Conservation (phyloP, 2,329 filamentous ascomycete species). For the Fusarium abutilonis region DNA sequence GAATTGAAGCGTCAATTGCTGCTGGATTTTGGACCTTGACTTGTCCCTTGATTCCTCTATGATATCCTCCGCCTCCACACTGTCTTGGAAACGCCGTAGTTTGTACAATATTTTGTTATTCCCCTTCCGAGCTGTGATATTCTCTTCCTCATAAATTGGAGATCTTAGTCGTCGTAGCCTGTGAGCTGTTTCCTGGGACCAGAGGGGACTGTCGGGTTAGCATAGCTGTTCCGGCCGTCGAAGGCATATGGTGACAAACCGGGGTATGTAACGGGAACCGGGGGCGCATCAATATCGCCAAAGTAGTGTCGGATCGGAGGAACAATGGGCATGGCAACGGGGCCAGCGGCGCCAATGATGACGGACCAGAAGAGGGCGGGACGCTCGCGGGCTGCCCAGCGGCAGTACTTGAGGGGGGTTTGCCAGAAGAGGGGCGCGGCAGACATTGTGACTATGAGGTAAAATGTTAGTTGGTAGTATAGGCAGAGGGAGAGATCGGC, state of each 20-base stretch:
- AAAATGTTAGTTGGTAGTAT: neutral
- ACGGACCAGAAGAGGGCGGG: slow-evolving; percentile 92
- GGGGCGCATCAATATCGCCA: slow-evolving; percentile 76
- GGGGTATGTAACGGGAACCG: slow-evolving; percentile 90
- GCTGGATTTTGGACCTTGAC: slow-evolving; percentile 23
- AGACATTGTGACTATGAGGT: slow-evolving; percentile 63
- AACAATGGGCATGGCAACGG: slow-evolving; percentile 73
- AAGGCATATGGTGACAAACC: slow-evolving; percentile 66
- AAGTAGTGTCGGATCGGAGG: slow-evolving; percentile 77
- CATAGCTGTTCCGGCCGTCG: neutral
- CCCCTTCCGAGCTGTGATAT: slow-evolving; percentile 15
- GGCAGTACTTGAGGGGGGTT: slow-evolving; percentile 82
- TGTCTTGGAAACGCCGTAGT: slow-evolving; percentile 40
- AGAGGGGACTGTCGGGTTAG: slow-evolving; percentile 59
- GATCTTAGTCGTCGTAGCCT: slow-evolving; percentile 67
- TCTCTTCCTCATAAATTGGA: slow-evolving; percentile 16
- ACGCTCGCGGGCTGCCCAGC: slow-evolving; percentile 87
- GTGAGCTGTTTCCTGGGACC: slow-evolving; percentile 68
- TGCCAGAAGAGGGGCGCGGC: slow-evolving; percentile 81
- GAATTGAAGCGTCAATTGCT: slow-evolving; percentile 46
- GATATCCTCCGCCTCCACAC: slow-evolving; percentile 28
- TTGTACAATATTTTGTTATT: slow-evolving; percentile 41
- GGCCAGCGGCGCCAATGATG: slow-evolving; percentile 77
- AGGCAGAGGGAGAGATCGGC: neutral
- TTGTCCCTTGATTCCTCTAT: slow-evolving; percentile 38